Evolutionary conservation across 2,329 filamentous ascomycete species (phyloP).

Genomic region (Setomelanomma holmii): DNA sequence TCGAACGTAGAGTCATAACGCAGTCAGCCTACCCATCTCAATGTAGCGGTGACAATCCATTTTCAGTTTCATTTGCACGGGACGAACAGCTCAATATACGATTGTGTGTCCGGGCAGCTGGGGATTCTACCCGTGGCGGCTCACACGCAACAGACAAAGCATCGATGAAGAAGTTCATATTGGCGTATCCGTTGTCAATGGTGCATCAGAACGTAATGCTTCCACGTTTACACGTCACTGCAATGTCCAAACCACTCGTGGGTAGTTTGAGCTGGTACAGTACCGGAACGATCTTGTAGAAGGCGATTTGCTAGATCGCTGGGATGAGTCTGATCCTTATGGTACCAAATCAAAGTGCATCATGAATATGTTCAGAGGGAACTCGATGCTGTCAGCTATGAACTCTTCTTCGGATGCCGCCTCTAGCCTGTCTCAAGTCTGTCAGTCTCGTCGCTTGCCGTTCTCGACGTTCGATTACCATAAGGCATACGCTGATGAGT

Average conservation of each 20-base stretch:
- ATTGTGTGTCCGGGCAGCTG: slow-evolving; percentile 7
- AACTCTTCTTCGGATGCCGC: slow-evolving; percentile 1
- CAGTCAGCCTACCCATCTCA: slow-evolving; percentile 1
- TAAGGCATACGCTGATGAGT: not conserved
- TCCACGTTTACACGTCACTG: not conserved
- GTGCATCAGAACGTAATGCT: no score
- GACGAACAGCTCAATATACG: not conserved
- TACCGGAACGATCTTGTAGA: not conserved
- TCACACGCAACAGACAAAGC: slow-evolving; percentile 10
- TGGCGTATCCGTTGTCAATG: not conserved
- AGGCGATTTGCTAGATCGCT: slow-evolving; percentile 1
- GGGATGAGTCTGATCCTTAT: slow-evolving; percentile 3
- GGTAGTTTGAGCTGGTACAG: slow-evolving; percentile 7
- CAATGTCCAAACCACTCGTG: not conserved
- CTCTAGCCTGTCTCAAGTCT: not conserved
- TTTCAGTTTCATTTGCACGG: not conserved
- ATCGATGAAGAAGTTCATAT: slow-evolving; percentile 11
- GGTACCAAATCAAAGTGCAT: slow-evolving; percentile 1
- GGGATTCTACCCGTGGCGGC: slow-evolving; percentile 6
- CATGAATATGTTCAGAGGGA: slow-evolving; percentile 8
- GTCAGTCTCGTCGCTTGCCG: slow-evolving; percentile 6
- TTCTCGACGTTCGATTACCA: slow-evolving; percentile 6
- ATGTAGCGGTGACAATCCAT: slow-evolving; percentile 3
- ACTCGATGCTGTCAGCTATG: slow-evolving; percentile 3
- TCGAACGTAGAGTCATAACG: not conserved